Conservation (phyloP, 2,329 filamentous ascomycete genomes). For the Penicillium frequentans region DNA sequence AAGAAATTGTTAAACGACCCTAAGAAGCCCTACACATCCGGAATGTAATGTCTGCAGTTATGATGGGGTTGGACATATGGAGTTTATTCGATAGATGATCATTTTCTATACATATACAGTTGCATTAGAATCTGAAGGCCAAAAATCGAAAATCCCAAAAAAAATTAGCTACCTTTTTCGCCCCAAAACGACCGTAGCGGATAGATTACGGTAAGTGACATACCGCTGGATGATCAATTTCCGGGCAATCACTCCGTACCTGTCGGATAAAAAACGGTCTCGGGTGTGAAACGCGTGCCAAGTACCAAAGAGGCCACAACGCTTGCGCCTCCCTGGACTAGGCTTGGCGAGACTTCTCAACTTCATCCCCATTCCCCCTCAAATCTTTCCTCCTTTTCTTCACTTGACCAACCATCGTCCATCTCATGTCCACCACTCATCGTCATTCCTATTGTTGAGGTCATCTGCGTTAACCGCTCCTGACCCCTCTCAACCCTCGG, state of each 20-base stretch:
- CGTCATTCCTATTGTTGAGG: slow-evolving; percentile 26
- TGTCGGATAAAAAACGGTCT: slow-evolving; percentile 27
- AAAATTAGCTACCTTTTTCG: slow-evolving; percentile 2
- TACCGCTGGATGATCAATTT: background rate
- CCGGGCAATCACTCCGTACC: slow-evolving; percentile 3
- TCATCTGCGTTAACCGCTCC: slow-evolving; percentile 23
- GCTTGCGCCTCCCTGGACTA: slow-evolving; percentile 35
- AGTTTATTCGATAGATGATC: too few species aligned
- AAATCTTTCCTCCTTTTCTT: slow-evolving; percentile 17
- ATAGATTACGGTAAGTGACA: background rate
- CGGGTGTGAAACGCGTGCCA: slow-evolving; percentile 17
- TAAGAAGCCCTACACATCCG: background rate
- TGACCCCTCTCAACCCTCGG: slow-evolving; percentile 25
- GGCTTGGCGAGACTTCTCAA: slow-evolving; percentile 33
- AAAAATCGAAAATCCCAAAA: slow-evolving; percentile 2
- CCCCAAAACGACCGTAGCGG: background rate
- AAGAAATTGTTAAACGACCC: background rate
- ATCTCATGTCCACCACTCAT: slow-evolving; percentile 31
- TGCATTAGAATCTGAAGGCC: background rate
- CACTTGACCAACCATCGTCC: slow-evolving; percentile 22
- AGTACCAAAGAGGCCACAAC: slow-evolving; percentile 14
- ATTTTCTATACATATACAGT: too few species aligned
- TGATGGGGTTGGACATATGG: background rate
- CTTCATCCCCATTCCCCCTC: slow-evolving; percentile 29
- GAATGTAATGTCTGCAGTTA: background rate